Percentiles rank a stretch among this genome's conserved stretches.
phyloP scores from a whole-genome alignment of 2,329 filamentous ascomycete species.

The Fusarium subtropicale region DNA sequence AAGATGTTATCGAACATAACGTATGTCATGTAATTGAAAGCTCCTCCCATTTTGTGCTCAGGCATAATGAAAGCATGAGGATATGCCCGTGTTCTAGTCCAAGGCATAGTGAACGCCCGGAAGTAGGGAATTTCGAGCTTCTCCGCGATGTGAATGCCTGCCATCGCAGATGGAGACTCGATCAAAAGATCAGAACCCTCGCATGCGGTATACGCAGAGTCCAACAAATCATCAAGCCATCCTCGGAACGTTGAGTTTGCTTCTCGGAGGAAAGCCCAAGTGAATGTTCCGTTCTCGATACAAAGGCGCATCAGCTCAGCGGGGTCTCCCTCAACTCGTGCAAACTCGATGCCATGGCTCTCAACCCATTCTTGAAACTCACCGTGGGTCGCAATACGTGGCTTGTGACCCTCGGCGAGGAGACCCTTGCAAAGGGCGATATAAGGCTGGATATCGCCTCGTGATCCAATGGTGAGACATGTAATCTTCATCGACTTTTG shows the following conservation, averaged over 20 bases:
- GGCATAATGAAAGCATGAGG: constrained; percentile 96
- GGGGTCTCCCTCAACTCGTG: constrained; percentile 88
- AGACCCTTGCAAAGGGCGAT: constrained; percentile 95
- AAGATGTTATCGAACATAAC: constrained; percentile 97
- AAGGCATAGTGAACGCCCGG: constrained; percentile 98
- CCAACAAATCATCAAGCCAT: constrained; percentile 93
- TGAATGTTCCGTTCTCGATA: constrained; percentile 98
- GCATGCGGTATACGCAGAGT: constrained; percentile 84
- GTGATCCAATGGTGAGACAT: constrained; percentile 93
- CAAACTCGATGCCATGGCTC: constrained; percentile 94
- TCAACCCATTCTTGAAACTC: constrained; percentile 93
- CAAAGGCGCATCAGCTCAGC: constrained; percentile 95
- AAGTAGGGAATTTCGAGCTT: constrained; percentile 94
- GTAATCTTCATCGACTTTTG: constrained; percentile 82
- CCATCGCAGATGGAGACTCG: constrained; percentile 96
- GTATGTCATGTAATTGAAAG: constrained; percentile 95
- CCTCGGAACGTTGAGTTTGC: constrained; percentile 88
- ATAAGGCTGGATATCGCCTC: constrained; percentile 97
- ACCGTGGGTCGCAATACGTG: constrained; percentile 88
- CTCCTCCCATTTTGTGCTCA: constrained; percentile 92
- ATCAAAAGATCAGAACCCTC: constrained; percentile 90
- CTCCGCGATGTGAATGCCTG: constrained; percentile 96
- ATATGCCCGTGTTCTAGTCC: constrained; percentile 95
- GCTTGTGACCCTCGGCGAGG: constrained; percentile 85
- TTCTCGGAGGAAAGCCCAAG: constrained; percentile 87